Evolutionary conservation across 345 rosid genomes (phyloP).

Genomic region (Euphorbia peplus): DNA sequence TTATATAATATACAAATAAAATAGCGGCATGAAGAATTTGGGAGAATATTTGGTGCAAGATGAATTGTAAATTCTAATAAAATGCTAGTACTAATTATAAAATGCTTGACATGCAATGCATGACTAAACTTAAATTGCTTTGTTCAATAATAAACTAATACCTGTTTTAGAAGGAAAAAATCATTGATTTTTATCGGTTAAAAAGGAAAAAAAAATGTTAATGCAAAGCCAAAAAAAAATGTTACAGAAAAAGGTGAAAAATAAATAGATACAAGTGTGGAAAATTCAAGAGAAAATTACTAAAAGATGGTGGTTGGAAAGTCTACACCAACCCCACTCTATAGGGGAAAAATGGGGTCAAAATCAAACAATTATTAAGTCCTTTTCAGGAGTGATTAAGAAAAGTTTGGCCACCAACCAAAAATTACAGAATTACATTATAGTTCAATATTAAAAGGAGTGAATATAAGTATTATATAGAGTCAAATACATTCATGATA

Average conservation of each 20-base stretch:
- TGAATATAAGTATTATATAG: too few species aligned
- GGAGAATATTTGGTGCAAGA: too few species aligned
- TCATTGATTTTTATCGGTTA: background rate
- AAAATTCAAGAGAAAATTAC: background rate
- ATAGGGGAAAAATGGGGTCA: background rate
- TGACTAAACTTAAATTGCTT: too few species aligned
- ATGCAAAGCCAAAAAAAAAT: background rate
- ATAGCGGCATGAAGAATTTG: too few species aligned
- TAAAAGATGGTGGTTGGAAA: background rate
- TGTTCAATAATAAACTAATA: too few species aligned
- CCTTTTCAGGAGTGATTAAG: background rate
- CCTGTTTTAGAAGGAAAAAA: too few species aligned
- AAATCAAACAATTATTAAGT: background rate
- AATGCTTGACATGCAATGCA: too few species aligned
- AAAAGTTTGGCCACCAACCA: slow-evolving; percentile 18
- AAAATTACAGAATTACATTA: background rate
- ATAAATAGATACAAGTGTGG: background rate
- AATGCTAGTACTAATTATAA: too few species aligned
- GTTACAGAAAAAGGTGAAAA: background rate
- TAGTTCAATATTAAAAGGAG: too few species aligned
- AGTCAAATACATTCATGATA: too few species aligned
- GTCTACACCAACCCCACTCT: background rate
- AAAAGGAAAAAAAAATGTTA: background rate
- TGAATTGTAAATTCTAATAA: too few species aligned
- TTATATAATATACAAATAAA: too few species aligned